These are phyloP conservation scores for Platanthera guangdongensis DNA, from an alignment of 106 monocot genomes.

Conservation along the genomic window DNA sequence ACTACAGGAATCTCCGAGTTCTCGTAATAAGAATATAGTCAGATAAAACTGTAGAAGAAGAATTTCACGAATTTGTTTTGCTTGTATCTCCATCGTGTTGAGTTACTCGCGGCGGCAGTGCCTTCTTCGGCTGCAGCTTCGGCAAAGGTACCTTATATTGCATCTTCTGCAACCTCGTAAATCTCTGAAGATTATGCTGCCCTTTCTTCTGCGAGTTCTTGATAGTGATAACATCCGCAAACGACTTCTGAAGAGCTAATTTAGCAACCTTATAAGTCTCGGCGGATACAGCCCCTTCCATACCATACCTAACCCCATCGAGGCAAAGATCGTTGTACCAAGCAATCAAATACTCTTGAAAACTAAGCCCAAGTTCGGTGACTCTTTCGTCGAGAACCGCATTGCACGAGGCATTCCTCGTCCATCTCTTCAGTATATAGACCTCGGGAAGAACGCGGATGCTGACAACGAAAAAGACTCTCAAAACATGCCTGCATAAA, in stretches of 20 bases:
- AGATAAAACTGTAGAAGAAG: not conserved
- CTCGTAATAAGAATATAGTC: not conserved
- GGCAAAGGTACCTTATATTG: slow-evolving; percentile 79
- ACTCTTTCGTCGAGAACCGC: slow-evolving; percentile 26
- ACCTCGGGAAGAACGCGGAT: slow-evolving; percentile 50
- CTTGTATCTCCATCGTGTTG: slow-evolving; percentile 31
- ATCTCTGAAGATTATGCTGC: slow-evolving; percentile 60
- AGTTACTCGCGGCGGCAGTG: slow-evolving; percentile 5
- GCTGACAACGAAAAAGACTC: slow-evolving; percentile 75
- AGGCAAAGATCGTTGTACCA: slow-evolving; percentile 85
- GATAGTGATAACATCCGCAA: slow-evolving; percentile 48
- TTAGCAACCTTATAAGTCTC: slow-evolving; percentile 86
- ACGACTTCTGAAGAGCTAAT: slow-evolving; percentile 66
- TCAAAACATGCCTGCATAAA: slow-evolving; percentile 73
- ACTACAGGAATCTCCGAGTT: not conserved
- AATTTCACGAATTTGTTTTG: not conserved
- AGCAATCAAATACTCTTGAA: slow-evolving; percentile 45
- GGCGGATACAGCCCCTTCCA: slow-evolving; percentile 56
- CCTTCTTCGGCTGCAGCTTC: slow-evolving; percentile 70
- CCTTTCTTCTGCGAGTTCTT: slow-evolving; percentile 59
- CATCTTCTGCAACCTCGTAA: slow-evolving; percentile 69
- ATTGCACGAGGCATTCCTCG: slow-evolving; percentile 39
- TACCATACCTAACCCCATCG: slow-evolving; percentile 71
- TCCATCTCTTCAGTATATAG: slow-evolving; percentile 79
- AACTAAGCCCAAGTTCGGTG: slow-evolving; percentile 30